Evolutionary conservation across 75 land plant genomes (phyloP), one percentile per base, ranked within the genome.

Genomic region (Larix kaempferi): DNA sequence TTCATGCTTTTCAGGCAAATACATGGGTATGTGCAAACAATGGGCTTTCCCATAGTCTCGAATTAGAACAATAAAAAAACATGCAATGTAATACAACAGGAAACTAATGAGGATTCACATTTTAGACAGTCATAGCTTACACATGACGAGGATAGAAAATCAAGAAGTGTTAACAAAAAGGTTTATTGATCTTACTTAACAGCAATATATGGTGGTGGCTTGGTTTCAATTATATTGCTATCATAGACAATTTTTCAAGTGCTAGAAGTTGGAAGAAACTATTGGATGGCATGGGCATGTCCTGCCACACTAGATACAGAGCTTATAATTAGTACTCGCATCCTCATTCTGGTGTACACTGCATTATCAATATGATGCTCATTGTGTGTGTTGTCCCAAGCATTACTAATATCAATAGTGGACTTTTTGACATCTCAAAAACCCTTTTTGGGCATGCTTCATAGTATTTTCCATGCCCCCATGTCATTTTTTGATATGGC

Each of bases 261-360:
- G 41, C 63, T 88, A 26, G 96, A 95, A 65, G 80, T 93, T 59
- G 86, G 83, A 26, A 88, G 94, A 76, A 95, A 95, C 82, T 95
- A 92, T 67, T 95, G 98, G 98, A 95, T 95, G 88, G 92, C 96
- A 69, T 95, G 98, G 98, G 91, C 96, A 80, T 86, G 86, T 88
- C 96, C 98, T 56, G 74, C 89, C 26, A 82, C 91, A 57, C 57
- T 57, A 71, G 84, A 76, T 3, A 59, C 69, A 16, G 73, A 78
- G 63, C 84, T 86, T 11, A 59, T 23, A 17, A 19, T 81, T n/a
- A 84, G 85, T 67, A 85, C 83, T 62, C 56, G 57, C 13, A 19
- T 81, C 12, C 81, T 95, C 13, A 83, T 95, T 62, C 77, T 88
- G n/a, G 89, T 95, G 26, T 95, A 93, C 73, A 74, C 69, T 69